These are phyloP conservation scores for Cunninghamia lanceolata DNA, from an alignment of 75 land plant species.

Conservation along the genomic window DNA sequence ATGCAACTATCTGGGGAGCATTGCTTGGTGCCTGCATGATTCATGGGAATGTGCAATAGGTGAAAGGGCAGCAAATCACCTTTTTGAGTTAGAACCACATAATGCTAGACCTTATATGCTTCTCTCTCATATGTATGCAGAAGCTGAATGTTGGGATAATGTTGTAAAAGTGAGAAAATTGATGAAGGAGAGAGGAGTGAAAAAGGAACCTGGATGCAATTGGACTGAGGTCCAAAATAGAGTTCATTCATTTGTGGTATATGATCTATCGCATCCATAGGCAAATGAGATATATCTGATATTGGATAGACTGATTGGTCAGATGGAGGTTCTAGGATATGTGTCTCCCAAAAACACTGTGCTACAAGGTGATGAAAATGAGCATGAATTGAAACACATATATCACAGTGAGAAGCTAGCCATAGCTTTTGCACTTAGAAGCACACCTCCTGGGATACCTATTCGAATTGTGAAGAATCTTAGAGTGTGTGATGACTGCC, in stretches of 20 bases:
- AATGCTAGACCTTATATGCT: slow-evolving; percentile 14
- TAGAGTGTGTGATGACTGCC: slow-evolving; percentile 27
- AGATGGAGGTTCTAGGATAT: slow-evolving; percentile 19
- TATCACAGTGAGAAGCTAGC: slow-evolving; percentile 48
- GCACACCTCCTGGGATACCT: slow-evolving; percentile 17
- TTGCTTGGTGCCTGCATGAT: slow-evolving; percentile 57
- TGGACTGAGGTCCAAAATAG: slow-evolving; percentile 11
- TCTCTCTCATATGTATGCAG: slow-evolving; percentile 22
- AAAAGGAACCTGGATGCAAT: slow-evolving; percentile 10
- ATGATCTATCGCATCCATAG: slow-evolving; percentile 14
- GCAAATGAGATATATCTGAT: slow-evolving; percentile 14
- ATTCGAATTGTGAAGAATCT: slow-evolving; percentile 33
- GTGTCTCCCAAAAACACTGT: slow-evolving; percentile 15
- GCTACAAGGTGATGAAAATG: slow-evolving; percentile 13
- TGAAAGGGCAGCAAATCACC: slow-evolving; percentile 21
- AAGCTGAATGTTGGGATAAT: slow-evolving; percentile 8
- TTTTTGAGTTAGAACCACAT: slow-evolving; percentile 15
- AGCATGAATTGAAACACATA: slow-evolving; percentile 5
- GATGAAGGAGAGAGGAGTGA: slow-evolving; percentile 8
- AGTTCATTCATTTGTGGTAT: slow-evolving; percentile 26
- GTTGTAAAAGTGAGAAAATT: slow-evolving; percentile 6
- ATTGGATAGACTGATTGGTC: slow-evolving; percentile 17
- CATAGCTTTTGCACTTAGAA: slow-evolving; percentile 38
- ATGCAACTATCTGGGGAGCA: slow-evolving; percentile 43
- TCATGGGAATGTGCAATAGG: slow-evolving; percentile 47